These are phyloP conservation scores for Piper betle DNA, from an alignment of 164 flowering plant genomes.

Conservation along the genomic window DNA sequence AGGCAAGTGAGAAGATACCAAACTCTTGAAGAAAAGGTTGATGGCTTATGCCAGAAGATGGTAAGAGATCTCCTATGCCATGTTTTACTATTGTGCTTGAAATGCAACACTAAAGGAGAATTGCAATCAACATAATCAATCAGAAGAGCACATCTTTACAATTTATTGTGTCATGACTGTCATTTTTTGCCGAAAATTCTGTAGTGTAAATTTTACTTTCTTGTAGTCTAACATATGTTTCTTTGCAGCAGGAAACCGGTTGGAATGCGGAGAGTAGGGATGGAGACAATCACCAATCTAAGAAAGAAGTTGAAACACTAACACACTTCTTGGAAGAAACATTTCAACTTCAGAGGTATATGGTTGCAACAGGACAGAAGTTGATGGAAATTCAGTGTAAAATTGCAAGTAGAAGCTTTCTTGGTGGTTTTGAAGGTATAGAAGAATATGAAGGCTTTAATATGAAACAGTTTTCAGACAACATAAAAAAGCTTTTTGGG, in stretches of 20 bases:
- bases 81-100: background rate
- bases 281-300: conserved; percentile 18
- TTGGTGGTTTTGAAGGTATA: conserved; percentile 22
- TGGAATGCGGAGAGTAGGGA: conserved; percentile 14
- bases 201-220: background rate
- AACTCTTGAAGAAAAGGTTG: conserved; percentile 65
- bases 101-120: background rate
- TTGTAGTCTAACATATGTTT: background rate
- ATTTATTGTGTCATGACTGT: background rate
- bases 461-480: conserved; percentile 48
- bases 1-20: conserved; percentile 74
- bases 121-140: background rate
- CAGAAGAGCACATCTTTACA: background rate
- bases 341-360: conserved; percentile 82
- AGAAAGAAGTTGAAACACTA: conserved; percentile 34
- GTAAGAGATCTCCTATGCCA: conserved; percentile 25
- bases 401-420: conserved; percentile 33
- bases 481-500: conserved; percentile 35
- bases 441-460: conserved; percentile 35
- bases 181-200: background rate
- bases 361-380: conserved; percentile 91
- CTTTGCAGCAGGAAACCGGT: conserved; percentile 34
- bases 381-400: conserved; percentile 56
- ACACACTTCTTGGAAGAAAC: conserved; percentile 72
- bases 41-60: conserved; percentile 75